Conservation (phyloP, 495 filamentous ascomycete species). For the Neurospora sp. region DNA sequence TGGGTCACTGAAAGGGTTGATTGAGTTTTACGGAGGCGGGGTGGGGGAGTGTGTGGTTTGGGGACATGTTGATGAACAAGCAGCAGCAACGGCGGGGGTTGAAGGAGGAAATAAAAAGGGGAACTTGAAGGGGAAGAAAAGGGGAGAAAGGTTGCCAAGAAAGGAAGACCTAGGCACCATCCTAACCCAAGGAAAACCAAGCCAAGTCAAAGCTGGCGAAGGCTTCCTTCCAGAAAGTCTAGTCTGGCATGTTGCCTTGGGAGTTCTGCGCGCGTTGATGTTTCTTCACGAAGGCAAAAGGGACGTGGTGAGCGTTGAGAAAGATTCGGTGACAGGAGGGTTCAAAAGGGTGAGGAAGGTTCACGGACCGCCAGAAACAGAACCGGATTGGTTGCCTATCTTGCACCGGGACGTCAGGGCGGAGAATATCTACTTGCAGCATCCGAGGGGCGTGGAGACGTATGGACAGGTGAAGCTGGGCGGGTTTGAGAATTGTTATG, state of each 20-base stretch:
- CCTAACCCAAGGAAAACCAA: background rate
- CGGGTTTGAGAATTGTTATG: constrained; percentile 23
- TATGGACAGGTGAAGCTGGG: constrained; percentile 42
- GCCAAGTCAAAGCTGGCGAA: background rate
- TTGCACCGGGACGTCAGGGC: constrained; percentile 34
- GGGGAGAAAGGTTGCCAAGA: background rate
- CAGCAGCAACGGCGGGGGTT: background rate
- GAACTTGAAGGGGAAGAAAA: background rate
- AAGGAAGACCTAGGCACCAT: background rate
- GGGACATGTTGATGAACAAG: background rate
- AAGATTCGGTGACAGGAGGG: background rate
- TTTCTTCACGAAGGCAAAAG: constrained; percentile 34
- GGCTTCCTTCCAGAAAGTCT: constrained; percentile 31
- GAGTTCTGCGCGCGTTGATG: constrained; percentile 28
- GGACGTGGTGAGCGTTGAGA: constrained; percentile 7
- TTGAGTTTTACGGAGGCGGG: constrained; percentile 8
- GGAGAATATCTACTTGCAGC: constrained; percentile 34
- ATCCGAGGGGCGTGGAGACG: constrained; percentile 33
- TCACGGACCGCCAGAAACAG: background rate
- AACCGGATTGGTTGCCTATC: constrained; percentile 35
- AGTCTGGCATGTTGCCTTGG: constrained; percentile 35
- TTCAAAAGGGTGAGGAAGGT: constrained; percentile 4
- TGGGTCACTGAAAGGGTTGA: constrained; percentile 21
- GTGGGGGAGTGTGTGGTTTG: background rate
- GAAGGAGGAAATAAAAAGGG: background rate